Evolutionary conservation across 2,329 filamentous ascomycete species (phyloP).

Genomic region (Claviceps sp.): DNA sequence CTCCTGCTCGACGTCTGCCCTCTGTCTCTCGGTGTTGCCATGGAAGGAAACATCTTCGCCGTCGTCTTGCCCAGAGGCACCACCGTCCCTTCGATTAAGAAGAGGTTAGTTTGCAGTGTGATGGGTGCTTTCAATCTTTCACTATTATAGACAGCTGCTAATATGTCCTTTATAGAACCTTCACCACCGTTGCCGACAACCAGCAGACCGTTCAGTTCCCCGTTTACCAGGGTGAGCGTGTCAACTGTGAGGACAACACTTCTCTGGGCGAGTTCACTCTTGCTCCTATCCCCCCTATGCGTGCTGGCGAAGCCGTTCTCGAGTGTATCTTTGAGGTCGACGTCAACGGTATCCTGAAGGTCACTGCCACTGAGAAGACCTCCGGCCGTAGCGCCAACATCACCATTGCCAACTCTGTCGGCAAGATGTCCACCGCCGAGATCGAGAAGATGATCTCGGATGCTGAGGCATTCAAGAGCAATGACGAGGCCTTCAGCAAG

Average conservation of each 20-base stretch:
- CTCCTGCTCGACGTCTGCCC: slow-evolving; percentile 93
- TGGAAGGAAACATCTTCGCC: slow-evolving; percentile 99
- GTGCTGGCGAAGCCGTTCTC: slow-evolving; percentile 88
- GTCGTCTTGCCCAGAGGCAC: slow-evolving; percentile 61
- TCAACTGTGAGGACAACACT: slow-evolving; percentile 97
- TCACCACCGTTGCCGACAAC: slow-evolving; percentile 71
- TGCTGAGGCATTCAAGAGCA: slow-evolving; percentile 96
- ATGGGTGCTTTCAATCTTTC: neutral
- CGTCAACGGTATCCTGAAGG: slow-evolving; percentile 99
- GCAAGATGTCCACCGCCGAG: slow-evolving; percentile 87
- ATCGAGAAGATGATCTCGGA: slow-evolving; percentile 98
- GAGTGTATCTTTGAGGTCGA: slow-evolving; percentile 99
- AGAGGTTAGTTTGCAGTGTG: slow-evolving; percentile 28
- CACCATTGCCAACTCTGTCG: slow-evolving; percentile 98
- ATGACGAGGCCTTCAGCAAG: slow-evolving; percentile 98
- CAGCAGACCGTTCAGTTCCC: slow-evolving; percentile 67
- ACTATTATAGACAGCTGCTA: neutral
- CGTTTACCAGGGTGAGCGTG: slow-evolving; percentile 90
- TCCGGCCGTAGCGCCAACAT: slow-evolving; percentile 98
- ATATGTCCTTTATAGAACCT: slow-evolving; percentile 35
- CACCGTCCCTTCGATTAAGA: slow-evolving; percentile 56
- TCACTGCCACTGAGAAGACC: slow-evolving; percentile 97
- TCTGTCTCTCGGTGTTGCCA: slow-evolving; percentile 93
- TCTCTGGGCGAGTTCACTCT: slow-evolving; percentile 95
- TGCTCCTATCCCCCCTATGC: slow-evolving; percentile 75